phyloP scores from a whole-genome alignment of 2,329 filamentous ascomycete species.

The Pseudocercospora musae region DNA sequence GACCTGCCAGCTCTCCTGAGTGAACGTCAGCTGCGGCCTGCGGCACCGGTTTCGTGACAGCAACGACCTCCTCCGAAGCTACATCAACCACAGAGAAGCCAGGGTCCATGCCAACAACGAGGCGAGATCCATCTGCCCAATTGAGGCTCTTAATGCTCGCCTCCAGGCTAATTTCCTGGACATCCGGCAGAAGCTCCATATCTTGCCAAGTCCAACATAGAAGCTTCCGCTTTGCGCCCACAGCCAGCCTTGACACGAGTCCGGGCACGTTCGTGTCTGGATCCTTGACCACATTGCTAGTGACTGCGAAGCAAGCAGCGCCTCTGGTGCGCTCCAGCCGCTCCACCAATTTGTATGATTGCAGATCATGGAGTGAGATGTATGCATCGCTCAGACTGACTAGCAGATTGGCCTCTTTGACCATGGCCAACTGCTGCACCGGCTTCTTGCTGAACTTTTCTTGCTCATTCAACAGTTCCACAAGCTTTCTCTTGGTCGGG shows the following conservation, averaged over 20 bases:
- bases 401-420: constrained; percentile 90
- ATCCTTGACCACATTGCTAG: constrained; percentile 93
- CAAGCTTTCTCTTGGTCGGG: constrained; percentile 46
- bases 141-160: constrained; percentile 85
- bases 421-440: constrained; percentile 89
- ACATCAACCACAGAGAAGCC: constrained; percentile 90
- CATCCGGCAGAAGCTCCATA: constrained; percentile 75
- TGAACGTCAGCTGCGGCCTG: constrained; percentile 25
- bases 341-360: constrained; percentile 78
- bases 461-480: constrained; percentile 83
- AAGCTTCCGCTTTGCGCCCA: constrained; percentile 87
- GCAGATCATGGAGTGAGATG: constrained; percentile 84
- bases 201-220: constrained; percentile 95
- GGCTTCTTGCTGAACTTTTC: constrained; percentile 90
- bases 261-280: constrained; percentile 80
- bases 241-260: constrained; percentile 86
- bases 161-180: constrained; percentile 71
- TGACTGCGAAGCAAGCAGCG: constrained; percentile 85
- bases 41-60: constrained; percentile 57
- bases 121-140: constrained; percentile 82
- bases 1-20: constrained; percentile 60
- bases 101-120: constrained; percentile 87
- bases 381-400: constrained; percentile 88
- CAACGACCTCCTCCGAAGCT: constrained; percentile 66
- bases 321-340: constrained; percentile 80